Evolutionary conservation across 495 filamentous ascomycete genomes (phyloP).

Genomic region (Neurospora tetrasperma): DNA sequence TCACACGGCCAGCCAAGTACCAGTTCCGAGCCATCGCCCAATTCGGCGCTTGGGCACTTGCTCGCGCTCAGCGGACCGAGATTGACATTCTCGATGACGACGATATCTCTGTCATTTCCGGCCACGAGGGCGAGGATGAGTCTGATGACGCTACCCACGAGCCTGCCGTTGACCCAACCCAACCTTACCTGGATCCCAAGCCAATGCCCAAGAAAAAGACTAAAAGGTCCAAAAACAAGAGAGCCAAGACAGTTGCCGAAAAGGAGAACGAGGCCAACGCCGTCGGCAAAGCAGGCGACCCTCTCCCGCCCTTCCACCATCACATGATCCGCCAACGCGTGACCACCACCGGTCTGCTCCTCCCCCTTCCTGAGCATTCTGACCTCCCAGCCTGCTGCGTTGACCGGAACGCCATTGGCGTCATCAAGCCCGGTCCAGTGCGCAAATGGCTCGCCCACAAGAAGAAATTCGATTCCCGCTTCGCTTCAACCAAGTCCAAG

Average conservation of each 20-base stretch:
- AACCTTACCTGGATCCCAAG: background rate
- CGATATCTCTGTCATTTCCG: slow-evolving; percentile 61
- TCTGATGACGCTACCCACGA: background rate
- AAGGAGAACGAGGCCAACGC: slow-evolving; percentile 14
- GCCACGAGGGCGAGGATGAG: slow-evolving; percentile 33
- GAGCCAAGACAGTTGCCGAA: slow-evolving; percentile 1
- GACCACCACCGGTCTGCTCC: slow-evolving; percentile 62
- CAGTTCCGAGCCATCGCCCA: slow-evolving; percentile 84
- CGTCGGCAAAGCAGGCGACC: slow-evolving; percentile 73
- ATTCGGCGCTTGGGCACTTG: slow-evolving; percentile 83
- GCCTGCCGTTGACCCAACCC: background rate
- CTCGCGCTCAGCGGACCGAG: slow-evolving; percentile 63
- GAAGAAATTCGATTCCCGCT: slow-evolving; percentile 59
- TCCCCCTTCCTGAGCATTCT: slow-evolving; percentile 48
- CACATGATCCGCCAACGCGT: slow-evolving; percentile 90
- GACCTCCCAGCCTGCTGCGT: slow-evolving; percentile 55
- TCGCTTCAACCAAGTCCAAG: slow-evolving; percentile 50
- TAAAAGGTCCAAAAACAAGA: background rate
- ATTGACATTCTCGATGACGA: slow-evolving; percentile 79
- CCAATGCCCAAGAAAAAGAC: slow-evolving; percentile 1
- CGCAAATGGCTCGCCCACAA: slow-evolving; percentile 72
- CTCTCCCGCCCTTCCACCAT: slow-evolving; percentile 62
- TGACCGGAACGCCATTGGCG: slow-evolving; percentile 54
- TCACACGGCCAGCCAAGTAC: slow-evolving; percentile 85
- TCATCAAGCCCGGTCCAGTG: slow-evolving; percentile 70